Percentiles rank a stretch among this genome's conserved stretches.
phyloP scores from a whole-genome alignment of 495 filamentous ascomycete genomes.

The Parathielavia appendiculata region DNA sequence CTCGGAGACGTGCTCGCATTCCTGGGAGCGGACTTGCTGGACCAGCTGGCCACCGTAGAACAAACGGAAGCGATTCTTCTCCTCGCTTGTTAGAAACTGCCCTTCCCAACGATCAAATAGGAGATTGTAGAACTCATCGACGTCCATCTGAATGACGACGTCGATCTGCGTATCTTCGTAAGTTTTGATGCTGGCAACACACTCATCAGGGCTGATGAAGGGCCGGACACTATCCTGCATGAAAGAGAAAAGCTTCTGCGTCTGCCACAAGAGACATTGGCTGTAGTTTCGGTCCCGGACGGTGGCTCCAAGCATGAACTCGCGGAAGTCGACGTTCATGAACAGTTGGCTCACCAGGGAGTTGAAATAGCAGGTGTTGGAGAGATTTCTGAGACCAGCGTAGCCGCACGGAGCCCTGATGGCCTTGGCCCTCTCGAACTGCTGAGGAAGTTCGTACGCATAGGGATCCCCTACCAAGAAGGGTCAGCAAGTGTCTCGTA shows the following conservation, averaged over 20 bases:
- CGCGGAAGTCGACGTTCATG: conserved; percentile 87
- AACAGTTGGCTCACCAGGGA: conserved; percentile 93
- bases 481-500: conserved; percentile 2
- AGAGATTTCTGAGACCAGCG: conserved; percentile 79
- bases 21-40: conserved; percentile 91
- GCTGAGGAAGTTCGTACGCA: conserved; percentile 51
- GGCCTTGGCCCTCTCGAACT: conserved; percentile 60
- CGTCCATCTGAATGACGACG: conserved; percentile 89
- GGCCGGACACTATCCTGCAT: conserved; percentile 79
- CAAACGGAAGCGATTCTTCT: conserved; percentile 70
- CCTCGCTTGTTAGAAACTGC: conserved; percentile 61
- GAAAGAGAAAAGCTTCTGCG: conserved; percentile 72
- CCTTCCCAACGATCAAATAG: conserved; percentile 88
- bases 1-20: conserved; percentile 91
- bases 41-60: conserved; percentile 90
- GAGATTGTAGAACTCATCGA: conserved; percentile 94
- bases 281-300: conserved; percentile 50
- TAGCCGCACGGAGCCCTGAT: conserved; percentile 73
- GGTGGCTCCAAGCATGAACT: conserved; percentile 65
- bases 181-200: conserved; percentile 70
- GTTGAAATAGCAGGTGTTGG: conserved; percentile 97
- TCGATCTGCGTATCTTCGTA: conserved; percentile 85
- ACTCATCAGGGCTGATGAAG: conserved; percentile 63
- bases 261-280: conserved; percentile 68
- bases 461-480: conserved; percentile 31